Conservation (phyloP, 352 stramenopile genomes). For the Pythium periplocum region DNA sequence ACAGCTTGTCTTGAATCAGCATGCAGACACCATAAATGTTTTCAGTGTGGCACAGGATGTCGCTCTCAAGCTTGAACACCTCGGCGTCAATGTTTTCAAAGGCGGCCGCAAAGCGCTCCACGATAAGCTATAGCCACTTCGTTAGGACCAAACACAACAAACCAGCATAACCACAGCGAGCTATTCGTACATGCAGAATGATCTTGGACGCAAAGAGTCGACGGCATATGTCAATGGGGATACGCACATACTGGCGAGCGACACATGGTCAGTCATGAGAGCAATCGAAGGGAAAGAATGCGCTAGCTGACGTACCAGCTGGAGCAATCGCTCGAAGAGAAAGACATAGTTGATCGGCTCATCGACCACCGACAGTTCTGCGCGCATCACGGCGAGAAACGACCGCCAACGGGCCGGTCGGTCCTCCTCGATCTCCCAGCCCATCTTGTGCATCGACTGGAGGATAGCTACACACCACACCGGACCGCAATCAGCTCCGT, state of each 20-base stretch:
- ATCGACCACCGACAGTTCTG: constrained; percentile 31
- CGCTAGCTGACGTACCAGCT: constrained; percentile 27
- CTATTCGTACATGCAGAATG: constrained; percentile 44
- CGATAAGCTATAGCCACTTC: constrained; percentile 32
- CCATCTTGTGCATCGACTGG: constrained; percentile 36
- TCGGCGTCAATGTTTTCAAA: constrained; percentile 48
- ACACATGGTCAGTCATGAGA: too few species aligned
- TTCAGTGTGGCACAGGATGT: constrained; percentile 52
- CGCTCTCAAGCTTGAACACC: constrained; percentile 67
- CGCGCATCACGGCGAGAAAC: constrained; percentile 40
- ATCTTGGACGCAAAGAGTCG: constrained; percentile 55
- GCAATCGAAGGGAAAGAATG: neutral
- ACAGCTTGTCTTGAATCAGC: constrained; percentile 40
- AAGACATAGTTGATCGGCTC: constrained; percentile 46
- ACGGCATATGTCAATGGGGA: constrained; percentile 24
- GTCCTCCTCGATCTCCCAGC: constrained; percentile 33
- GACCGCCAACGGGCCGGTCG: constrained; percentile 44
- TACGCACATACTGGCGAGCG: constrained; percentile 20
- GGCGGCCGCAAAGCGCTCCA: constrained; percentile 49
- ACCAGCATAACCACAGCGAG: too few species aligned
- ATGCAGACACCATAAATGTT: constrained; percentile 47
- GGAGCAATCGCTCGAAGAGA: constrained; percentile 58
- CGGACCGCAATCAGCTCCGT: neutral
- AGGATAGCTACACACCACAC: constrained; percentile 29
- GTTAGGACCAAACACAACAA: neutral